These are phyloP conservation scores for Blumeria hordei DNA, from an alignment of 2,329 filamentous ascomycete genomes.

Conservation along the genomic window DNA sequence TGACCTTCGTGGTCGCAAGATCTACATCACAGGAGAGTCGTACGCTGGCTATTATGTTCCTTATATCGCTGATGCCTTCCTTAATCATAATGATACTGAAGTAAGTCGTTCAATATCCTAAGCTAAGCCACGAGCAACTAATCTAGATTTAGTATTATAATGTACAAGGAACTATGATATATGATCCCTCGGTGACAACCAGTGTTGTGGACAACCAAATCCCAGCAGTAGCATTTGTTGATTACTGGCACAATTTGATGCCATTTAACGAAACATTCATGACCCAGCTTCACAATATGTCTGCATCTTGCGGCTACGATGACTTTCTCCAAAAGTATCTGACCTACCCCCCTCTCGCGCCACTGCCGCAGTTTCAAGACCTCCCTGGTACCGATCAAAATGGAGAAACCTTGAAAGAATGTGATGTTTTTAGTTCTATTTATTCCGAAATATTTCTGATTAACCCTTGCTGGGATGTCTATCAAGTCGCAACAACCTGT, in stretches of 20 bases:
- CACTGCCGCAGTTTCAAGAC: no score
- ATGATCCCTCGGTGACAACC: slow-evolving; percentile 40
- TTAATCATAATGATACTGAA: slow-evolving; percentile 28
- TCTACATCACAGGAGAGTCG: slow-evolving; percentile 40
- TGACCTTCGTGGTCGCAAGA: slow-evolving; percentile 37
- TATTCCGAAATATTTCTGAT: slow-evolving; percentile 25
- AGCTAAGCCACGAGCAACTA: slow-evolving; percentile 9
- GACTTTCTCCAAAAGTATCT: slow-evolving; percentile 35
- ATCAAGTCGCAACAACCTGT: slow-evolving; percentile 49
- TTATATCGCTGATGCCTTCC: slow-evolving; percentile 49
- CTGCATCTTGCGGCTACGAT: slow-evolving; percentile 35
- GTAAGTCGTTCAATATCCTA: slow-evolving; percentile 2
- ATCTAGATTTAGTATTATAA: slow-evolving; percentile 31
- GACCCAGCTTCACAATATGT: slow-evolving; percentile 24
- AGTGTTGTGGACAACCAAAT: slow-evolving; percentile 21
- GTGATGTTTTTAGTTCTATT: slow-evolving; percentile 33
- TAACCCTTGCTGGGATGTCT: slow-evolving; percentile 65
- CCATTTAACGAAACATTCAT: slow-evolving; percentile 36
- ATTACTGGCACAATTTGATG: slow-evolving; percentile 35
- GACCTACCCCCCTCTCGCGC: slow-evolving; percentile 25
- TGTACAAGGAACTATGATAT: slow-evolving; percentile 43
- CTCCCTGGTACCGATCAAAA: slow-evolving; percentile 24
- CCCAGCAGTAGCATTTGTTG: slow-evolving; percentile 31
- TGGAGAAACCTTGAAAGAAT: slow-evolving; percentile 23
- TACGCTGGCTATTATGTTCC: slow-evolving; percentile 42